Base-by-base conservation (phyloP, 75 land plant genomes). In the Selaginella moellendorffii region DNA sequence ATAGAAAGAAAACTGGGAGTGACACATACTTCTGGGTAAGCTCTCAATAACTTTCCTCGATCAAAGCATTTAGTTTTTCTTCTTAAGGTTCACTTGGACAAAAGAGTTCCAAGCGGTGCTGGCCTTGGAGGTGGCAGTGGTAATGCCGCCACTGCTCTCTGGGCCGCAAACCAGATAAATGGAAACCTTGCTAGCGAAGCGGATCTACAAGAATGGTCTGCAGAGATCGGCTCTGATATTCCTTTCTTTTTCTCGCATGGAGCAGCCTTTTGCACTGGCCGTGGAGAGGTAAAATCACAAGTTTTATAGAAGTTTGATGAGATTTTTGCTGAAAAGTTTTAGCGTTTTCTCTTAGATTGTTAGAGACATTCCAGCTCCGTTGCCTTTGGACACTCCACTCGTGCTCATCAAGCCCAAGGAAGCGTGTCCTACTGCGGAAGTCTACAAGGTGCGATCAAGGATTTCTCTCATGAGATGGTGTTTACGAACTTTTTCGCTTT, bases 61-160 rank as follows among this genome's bases (percentile, higher is more conserved):
- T n/a, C n/a, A n/a, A n/a, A n/a, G n/a, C n/a, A n/a, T n/a, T n/a
- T n/a, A n/a, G n/a, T n/a, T n/a, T n/a, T n/a, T n/a, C n/a, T n/a
- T n/a, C n/a, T n/a, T n/a, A n/a, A 95, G 99, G 76, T 95, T 66
- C 97, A 95, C 71, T 80, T 95, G 56, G 92, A 90, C 60, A 95
- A 95, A 68, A 84, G 65, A 68, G 97, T 95, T 2, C 99, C 99
- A 17, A 86, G 91, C 31, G 99, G 99, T 46, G 99, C 99, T 27
- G 99, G 99, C 29, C 97, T 95, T 67, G 99, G 99, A 62, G 99
- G 99, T 67, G 99, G 99, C 24, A 95, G 99, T 74, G 86, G 99
- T 27, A 95, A 95, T 79, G 99, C 99, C 70, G 99, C 99, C 53
- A 95, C 99, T 66, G 92, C 99, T 26, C 68, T 95, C 25, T 95